Evolutionary conservation across 371 early-diverging fungal species (phyloP).

Genomic region (Mortierella sp.): DNA sequence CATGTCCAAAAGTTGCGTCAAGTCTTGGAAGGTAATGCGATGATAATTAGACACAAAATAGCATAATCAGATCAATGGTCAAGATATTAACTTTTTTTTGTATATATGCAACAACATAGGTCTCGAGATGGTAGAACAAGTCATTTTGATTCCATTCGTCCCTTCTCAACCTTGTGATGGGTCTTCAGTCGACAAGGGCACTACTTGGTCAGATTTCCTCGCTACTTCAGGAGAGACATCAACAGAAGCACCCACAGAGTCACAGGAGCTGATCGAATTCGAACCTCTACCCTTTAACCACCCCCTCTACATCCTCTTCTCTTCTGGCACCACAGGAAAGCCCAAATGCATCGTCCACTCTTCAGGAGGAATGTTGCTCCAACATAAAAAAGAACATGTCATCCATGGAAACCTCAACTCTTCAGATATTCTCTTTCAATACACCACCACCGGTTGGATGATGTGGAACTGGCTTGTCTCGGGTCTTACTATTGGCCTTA

Average conservation of each 20-base stretch:
- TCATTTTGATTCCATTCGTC: conserved; percentile 85
- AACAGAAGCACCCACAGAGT: conserved; percentile 4
- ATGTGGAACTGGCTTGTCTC: conserved; percentile 99
- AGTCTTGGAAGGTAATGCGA: conserved; percentile 69
- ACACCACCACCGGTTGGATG: conserved; percentile 99
- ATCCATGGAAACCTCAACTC: conserved; percentile 84
- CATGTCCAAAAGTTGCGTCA: conserved; percentile 83
- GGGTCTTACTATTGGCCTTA: conserved; percentile 82
- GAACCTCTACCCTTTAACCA: conserved; percentile 93
- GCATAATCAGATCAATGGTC: neutral
- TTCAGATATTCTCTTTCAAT: conserved; percentile 91
- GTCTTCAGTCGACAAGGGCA: conserved; percentile 59
- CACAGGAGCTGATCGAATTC: conserved; percentile 67
- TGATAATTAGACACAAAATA: neutral
- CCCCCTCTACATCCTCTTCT: conserved; percentile 96
- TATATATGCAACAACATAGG: conserved; percentile 23
- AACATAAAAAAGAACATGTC: conserved; percentile 94
- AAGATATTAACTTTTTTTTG: neutral
- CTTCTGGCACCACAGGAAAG: conserved; percentile 96
- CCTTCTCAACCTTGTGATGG: conserved; percentile 51
- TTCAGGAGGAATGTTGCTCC: conserved; percentile 92
- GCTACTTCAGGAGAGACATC: conserved; percentile 48
- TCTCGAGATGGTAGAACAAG: conserved; percentile 70
- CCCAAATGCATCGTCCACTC: conserved; percentile 99
- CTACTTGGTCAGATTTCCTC: conserved; percentile 64